Conservation (phyloP, 2,329 filamentous ascomycete species). For the Colletotrichum sp. region DNA sequence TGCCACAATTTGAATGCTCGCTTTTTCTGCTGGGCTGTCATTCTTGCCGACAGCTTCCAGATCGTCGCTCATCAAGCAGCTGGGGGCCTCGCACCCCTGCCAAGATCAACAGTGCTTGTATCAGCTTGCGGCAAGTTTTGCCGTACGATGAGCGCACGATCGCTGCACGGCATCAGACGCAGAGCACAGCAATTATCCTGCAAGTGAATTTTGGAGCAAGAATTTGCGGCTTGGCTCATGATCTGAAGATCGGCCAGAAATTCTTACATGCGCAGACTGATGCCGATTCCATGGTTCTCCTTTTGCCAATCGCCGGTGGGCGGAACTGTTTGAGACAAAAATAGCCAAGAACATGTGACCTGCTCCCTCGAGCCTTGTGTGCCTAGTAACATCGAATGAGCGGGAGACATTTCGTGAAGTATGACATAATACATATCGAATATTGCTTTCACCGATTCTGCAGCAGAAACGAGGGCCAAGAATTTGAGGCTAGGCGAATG, state of each 20-base stretch:
- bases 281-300: background rate
- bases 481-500: background rate
- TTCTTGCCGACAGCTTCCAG: background rate
- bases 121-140: conserved; percentile 8
- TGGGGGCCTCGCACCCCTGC: background rate
- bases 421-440: background rate
- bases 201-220: background rate
- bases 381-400: background rate
- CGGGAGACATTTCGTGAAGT: background rate
- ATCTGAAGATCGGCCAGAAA: background rate
- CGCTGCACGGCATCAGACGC: background rate
- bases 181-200: background rate
- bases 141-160: background rate
- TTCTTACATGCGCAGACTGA: background rate
- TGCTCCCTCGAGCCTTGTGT: background rate
- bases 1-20: background rate
- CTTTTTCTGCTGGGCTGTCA: background rate
- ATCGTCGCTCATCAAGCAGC: background rate
- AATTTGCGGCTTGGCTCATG: background rate
- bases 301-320: background rate
- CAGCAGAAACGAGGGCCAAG: background rate
- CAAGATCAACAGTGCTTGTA: background rate
- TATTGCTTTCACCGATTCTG: background rate
- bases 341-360: background rate
- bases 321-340: background rate